Evolutionary conservation across 805 yeast species (phyloP).

Genomic region (Wickerhamomyces sydowiorum): DNA sequence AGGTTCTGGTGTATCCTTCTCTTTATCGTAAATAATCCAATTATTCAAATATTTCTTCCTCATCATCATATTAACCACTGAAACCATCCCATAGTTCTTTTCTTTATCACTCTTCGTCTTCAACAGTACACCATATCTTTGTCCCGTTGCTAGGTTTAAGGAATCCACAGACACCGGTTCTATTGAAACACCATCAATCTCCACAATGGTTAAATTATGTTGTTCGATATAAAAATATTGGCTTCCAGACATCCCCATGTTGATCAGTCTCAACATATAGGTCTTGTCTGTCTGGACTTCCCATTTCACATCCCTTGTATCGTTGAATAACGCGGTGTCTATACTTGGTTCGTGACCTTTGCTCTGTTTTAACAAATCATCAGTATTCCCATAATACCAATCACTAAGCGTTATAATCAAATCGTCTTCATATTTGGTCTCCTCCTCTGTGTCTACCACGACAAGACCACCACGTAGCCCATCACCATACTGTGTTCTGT

Average conservation of each 20-base stretch:
- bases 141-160: conserved; percentile 64
- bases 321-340: conserved; percentile 40
- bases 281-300: conserved; percentile 38
- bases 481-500: conserved; percentile 38
- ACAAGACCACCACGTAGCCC: conserved; percentile 45
- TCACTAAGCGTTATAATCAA: conserved; percentile 37
- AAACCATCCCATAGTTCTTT: conserved; percentile 43
- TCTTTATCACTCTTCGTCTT: conserved; percentile 39
- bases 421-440: conserved; percentile 39
- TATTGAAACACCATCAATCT: conserved; percentile 53
- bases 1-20: conserved; percentile 31
- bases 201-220: conserved; percentile 49
- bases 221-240: conserved; percentile 49
- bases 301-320: conserved; percentile 38
- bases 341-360: conserved; percentile 48
- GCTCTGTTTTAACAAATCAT: conserved; percentile 27
- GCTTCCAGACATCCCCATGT: conserved; percentile 53
- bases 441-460: conserved; percentile 29
- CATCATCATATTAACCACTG: conserved; percentile 58
- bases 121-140: conserved; percentile 62
- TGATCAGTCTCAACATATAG: conserved; percentile 44
- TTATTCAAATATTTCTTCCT: conserved; percentile 55
- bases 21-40: conserved; percentile 44
- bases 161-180: conserved; percentile 42
- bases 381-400: conserved; percentile 40